Conservation (phyloP, 495 filamentous ascomycete species). For the Xylaria acuta region DNA sequence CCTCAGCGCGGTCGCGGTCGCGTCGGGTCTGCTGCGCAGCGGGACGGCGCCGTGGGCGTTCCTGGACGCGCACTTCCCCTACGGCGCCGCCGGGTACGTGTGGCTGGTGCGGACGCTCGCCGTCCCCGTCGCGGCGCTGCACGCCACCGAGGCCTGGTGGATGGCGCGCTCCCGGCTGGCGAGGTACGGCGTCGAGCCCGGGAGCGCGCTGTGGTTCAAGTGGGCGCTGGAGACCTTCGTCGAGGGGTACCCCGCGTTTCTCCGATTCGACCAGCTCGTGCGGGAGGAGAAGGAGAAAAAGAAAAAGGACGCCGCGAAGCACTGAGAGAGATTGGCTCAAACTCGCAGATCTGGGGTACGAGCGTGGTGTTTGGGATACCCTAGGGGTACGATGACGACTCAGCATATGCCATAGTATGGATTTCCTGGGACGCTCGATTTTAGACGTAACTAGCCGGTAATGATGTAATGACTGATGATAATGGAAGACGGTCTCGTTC, state of each 20-base stretch:
- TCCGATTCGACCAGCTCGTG: constrained; percentile 49
- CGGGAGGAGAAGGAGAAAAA: constrained; percentile 36
- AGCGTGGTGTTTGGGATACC: not conserved
- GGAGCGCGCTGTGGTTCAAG: constrained; percentile 42
- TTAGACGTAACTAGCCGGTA: not conserved
- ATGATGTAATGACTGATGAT: constrained; percentile 21
- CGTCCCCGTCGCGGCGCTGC: constrained; percentile 43
- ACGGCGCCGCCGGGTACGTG: constrained; percentile 39
- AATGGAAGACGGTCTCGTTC: not conserved
- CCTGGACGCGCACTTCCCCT: constrained; percentile 34
- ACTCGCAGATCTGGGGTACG: not conserved
- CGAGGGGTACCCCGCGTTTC: constrained; percentile 48
- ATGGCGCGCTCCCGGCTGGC: constrained; percentile 41
- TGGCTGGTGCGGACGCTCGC: constrained; percentile 50
- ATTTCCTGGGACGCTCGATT: not conserved
- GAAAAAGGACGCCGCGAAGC: constrained; percentile 32
- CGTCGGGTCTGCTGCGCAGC: constrained; percentile 23
- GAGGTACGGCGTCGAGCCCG: constrained; percentile 40
- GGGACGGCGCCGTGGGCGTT: constrained; percentile 26
- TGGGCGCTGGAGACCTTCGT: constrained; percentile 48
- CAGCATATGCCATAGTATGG: not conserved
- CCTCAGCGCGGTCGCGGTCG: constrained; percentile 33
- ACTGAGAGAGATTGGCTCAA: not conserved
- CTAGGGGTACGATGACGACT: not conserved
- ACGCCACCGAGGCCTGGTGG: constrained; percentile 47